Conservation (phyloP, 2,329 filamentous ascomycete species). For the Stromatinia cepivora region DNA sequence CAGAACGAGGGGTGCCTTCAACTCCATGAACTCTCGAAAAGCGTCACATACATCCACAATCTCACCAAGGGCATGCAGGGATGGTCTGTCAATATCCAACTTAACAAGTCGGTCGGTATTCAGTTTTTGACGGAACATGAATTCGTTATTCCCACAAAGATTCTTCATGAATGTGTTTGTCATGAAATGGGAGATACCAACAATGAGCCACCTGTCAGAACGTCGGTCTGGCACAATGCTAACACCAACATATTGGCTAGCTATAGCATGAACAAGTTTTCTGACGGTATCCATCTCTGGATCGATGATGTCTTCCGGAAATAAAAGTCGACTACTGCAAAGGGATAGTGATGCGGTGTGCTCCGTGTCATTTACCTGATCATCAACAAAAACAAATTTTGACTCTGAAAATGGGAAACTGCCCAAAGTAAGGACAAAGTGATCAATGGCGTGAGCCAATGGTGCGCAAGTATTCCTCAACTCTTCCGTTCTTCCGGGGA, state of each 20-base stretch:
- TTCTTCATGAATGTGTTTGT: constrained; percentile 89
- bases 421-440: constrained; percentile 83
- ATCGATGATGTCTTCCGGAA: constrained; percentile 82
- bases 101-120: constrained; percentile 81
- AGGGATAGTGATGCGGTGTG: constrained; percentile 82
- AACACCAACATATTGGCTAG: constrained; percentile 92
- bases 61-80: constrained; percentile 76
- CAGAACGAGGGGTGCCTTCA: constrained; percentile 88
- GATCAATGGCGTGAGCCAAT: constrained; percentile 84
- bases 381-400: constrained; percentile 92
- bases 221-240: constrained; percentile 83
- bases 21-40: constrained; percentile 84
- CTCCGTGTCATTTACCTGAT: constrained; percentile 72
- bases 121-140: constrained; percentile 84
- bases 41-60: constrained; percentile 76
- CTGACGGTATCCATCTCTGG: constrained; percentile 79
- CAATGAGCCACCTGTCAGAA: constrained; percentile 82
- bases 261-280: constrained; percentile 77
- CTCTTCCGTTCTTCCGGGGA: constrained; percentile 79
- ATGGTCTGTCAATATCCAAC: constrained; percentile 77
- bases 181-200: constrained; percentile 92
- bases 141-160: constrained; percentile 92
- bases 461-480: constrained; percentile 85
- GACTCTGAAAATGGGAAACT: constrained; percentile 91
- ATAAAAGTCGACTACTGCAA: constrained; percentile 82